Evolutionary conservation across 1,284 basidiomycete species (phyloP), one percentile per base, ranked within the genome.

Genomic region (Filobasidium uniguttulatum): DNA sequence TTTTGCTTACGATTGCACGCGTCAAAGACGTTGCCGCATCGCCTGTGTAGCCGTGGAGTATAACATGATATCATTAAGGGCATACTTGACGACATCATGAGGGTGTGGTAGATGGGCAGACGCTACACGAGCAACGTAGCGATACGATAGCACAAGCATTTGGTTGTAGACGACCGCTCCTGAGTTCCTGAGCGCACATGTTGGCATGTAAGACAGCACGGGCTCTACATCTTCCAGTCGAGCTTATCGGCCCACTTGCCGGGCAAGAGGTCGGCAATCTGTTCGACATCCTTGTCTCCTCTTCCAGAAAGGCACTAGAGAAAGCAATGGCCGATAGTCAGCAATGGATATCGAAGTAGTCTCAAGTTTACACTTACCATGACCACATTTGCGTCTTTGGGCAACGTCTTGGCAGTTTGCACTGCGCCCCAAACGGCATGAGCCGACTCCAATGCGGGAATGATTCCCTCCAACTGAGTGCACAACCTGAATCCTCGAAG

Each of bases 391-490:
- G 81, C 69, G 54, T 91, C 89, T 62, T 84, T 84, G 0, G 82
- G 75, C 65, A 98, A 68, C 1, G 79, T 82, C 72, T 84, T 88
- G 5, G 94, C 93, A 28, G 88, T 70, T 48, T 83, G 75, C 48
- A 94, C 77, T 22, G 84, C 88, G 43, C 83, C 82, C 88, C 90
- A 97, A 61, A 98, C 78, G 10, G 90, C 94, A 70, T 99, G 94
- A 20, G 86, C 82, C 1, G 89, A 91, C 70, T 98, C 94, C 52
- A 99, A 74, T 20, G 94, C 86, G 26, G 93, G 94, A 62, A 99
- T 97, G 64, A 99, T 98, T 29, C 94, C 94, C 72, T 98, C 94
- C 22, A 81, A 70, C 69, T 98, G 85, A 0, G 89, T 94, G 61
- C 82, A 77, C 69, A 88, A 75, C 57, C 88, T 77, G 78, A 99